A percentile compares a stretch with the other conserved stretches of the same genome.
Evolutionary conservation across 108 stramenopile species (phyloP).

Genomic region (Pseudonitzschia delicatissima): DNA sequence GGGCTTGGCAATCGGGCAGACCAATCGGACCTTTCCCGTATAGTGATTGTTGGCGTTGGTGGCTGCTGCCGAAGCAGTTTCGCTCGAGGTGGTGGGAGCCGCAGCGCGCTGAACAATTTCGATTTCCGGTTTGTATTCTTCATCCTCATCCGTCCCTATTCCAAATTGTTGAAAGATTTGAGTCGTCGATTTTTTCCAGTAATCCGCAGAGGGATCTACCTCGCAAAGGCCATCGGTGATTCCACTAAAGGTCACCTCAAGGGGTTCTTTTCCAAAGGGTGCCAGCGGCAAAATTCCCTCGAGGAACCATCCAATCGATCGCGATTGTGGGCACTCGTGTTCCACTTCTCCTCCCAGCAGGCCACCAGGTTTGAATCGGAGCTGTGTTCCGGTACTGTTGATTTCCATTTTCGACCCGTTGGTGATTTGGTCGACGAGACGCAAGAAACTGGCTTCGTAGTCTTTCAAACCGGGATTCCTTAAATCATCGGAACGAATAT

Average conservation of each 20-base stretch:
- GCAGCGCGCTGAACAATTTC: conserved; percentile 64
- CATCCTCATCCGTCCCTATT: conserved; percentile 63
- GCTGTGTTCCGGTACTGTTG: conserved; percentile 95
- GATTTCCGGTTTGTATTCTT: conserved; percentile 41
- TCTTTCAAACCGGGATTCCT: conserved; percentile 76
- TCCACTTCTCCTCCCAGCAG: conserved; percentile 84
- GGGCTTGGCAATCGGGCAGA: conserved; percentile 83
- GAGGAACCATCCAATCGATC: conserved; percentile 94
- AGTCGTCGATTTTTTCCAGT: conserved; percentile 65
- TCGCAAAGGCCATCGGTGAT: conserved; percentile 72
- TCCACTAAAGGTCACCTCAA: conserved; percentile 77
- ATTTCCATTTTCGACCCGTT: conserved; percentile 96
- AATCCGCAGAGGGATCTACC: conserved; percentile 81
- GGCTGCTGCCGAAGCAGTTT: too few species aligned
- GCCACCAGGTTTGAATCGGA: conserved; percentile 91
- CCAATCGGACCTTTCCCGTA: conserved; percentile 76
- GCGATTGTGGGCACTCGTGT: conserved; percentile 81
- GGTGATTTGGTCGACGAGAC: conserved; percentile 91
- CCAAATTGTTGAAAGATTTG: conserved; percentile 90
- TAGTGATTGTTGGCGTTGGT: background rate
- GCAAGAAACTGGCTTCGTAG: conserved; percentile 85
- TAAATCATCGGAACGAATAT: conserved; percentile 81
- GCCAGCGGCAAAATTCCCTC: conserved; percentile 95
- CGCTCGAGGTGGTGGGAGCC: conserved; percentile 71
- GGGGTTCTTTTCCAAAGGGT: conserved; percentile 89